Evolutionary conservation across 1,139 yeast genomes (phyloP).

Genomic region (Lipomyces yarrowii): DNA sequence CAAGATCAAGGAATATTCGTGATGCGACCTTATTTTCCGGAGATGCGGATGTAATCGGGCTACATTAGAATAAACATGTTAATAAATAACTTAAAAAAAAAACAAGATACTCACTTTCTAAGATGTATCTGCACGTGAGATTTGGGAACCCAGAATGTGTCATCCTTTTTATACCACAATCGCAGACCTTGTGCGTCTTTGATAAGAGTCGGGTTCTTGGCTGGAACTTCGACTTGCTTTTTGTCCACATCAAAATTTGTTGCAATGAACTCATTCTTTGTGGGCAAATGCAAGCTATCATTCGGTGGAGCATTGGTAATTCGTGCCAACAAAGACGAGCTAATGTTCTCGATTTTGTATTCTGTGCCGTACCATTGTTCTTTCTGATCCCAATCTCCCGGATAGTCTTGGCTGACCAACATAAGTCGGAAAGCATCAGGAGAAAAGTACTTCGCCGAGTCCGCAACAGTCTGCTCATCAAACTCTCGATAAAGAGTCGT

Average conservation of each 20-base stretch:
- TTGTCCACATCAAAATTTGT: slow-evolving; percentile 65
- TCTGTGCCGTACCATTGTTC: slow-evolving; percentile 95
- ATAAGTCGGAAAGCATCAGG: slow-evolving; percentile 64
- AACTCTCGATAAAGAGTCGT: slow-evolving; percentile 60
- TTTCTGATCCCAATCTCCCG: slow-evolving; percentile 44
- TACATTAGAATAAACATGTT: slow-evolving; percentile 2
- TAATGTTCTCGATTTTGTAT: slow-evolving; percentile 56
- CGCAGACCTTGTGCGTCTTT: slow-evolving; percentile 48
- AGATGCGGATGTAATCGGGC: slow-evolving; percentile 61
- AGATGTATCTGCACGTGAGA: slow-evolving; percentile 68
- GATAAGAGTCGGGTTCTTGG: slow-evolving; percentile 54
- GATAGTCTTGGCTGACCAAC: slow-evolving; percentile 48
- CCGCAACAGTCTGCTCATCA: slow-evolving; percentile 55
- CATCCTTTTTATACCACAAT: slow-evolving; percentile 91
- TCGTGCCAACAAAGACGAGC: slow-evolving; percentile 45
- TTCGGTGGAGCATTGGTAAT: slow-evolving; percentile 44
- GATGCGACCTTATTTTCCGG: slow-evolving; percentile 61
- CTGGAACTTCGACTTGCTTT: slow-evolving; percentile 44
- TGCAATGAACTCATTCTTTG: slow-evolving; percentile 77
- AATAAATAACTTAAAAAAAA: background rate
- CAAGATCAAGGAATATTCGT: slow-evolving; percentile 63
- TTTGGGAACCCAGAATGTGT: slow-evolving; percentile 85
- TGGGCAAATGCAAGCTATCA: slow-evolving; percentile 63
- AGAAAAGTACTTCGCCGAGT: slow-evolving; percentile 55
- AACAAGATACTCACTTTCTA: slow-evolving; percentile 43